These are phyloP conservation scores for Sphagnurus paluster DNA, from an alignment of 1,284 basidiomycete genomes.

Conservation along the genomic window DNA sequence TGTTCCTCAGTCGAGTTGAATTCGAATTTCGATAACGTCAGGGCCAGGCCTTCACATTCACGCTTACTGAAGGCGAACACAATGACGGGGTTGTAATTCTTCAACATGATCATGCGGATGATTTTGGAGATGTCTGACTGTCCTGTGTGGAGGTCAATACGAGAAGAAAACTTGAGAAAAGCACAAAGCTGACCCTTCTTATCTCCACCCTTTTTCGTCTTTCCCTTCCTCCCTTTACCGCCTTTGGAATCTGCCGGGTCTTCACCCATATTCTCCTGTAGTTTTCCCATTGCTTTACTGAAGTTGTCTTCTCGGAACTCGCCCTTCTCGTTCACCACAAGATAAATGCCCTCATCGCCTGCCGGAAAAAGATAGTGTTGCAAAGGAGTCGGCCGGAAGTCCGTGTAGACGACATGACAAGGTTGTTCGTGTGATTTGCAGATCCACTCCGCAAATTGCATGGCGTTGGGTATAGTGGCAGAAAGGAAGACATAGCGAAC, in stretches of 20 bases:
- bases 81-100: constrained; percentile 98
- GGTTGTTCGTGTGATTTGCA: constrained; percentile 97
- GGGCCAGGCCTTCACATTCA: constrained; percentile 93
- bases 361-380: constrained; percentile 99
- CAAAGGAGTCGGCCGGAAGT: constrained; percentile 96
- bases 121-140: constrained; percentile 96
- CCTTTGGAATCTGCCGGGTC: constrained; percentile 86
- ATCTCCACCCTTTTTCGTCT: constrained; percentile 87
- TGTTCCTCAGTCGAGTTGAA: constrained; percentile 96
- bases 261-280: constrained; percentile 86
- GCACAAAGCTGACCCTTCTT: constrained; percentile 70
- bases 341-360: constrained; percentile 95
- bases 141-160: constrained; percentile 43
- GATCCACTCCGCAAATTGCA: constrained; percentile 99
- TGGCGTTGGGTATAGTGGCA: constrained; percentile 99
- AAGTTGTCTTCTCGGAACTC: constrained; percentile 98
- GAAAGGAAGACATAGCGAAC: constrained; percentile 99
- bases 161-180: neutral
- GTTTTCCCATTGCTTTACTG: constrained; percentile 94
- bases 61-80: constrained; percentile 99
- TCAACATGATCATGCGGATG: constrained; percentile 98
- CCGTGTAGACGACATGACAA: constrained; percentile 99
- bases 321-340: constrained; percentile 97
- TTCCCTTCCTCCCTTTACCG: constrained; percentile 87
- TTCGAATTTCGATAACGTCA: constrained; percentile 93